Percentiles rank a stretch among this genome's conserved stretches.
phyloP scores from a whole-genome alignment of 2,329 filamentous ascomycete species.

The Clarireedia homoeocarpa region DNA sequence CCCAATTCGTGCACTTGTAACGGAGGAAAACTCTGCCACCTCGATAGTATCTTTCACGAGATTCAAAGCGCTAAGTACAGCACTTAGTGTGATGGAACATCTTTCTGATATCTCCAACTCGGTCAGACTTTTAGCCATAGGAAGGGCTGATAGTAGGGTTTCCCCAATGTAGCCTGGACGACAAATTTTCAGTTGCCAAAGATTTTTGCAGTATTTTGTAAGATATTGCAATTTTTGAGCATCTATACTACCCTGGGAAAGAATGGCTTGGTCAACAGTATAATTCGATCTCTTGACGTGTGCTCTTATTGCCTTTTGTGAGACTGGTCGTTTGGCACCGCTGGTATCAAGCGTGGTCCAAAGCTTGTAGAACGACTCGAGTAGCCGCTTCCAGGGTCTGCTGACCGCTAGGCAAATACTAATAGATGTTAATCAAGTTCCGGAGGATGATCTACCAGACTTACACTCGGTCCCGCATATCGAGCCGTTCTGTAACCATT shows the following conservation, averaged over 20 bases:
- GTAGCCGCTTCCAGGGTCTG: slow-evolving; percentile 25
- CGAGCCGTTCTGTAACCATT: slow-evolving; percentile 26
- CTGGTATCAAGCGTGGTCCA: slow-evolving; percentile 28
- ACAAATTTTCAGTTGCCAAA: slow-evolving; percentile 20
- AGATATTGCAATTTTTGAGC: slow-evolving; percentile 19
- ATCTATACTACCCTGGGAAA: slow-evolving; percentile 18
- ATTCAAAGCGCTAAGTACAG: slow-evolving; percentile 12
- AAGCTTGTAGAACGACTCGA: slow-evolving; percentile 25
- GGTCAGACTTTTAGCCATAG: slow-evolving; percentile 16
- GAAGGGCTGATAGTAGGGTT: slow-evolving; percentile 18
- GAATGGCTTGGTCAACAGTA: slow-evolving; percentile 20
- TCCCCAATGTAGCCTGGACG: slow-evolving; percentile 21
- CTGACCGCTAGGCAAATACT: slow-evolving; percentile 27
- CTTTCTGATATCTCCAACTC: slow-evolving; percentile 13
- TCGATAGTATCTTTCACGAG: slow-evolving; percentile 16
- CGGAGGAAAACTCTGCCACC: slow-evolving; percentile 14
- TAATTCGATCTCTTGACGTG: slow-evolving; percentile 26
- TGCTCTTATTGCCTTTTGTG: slow-evolving; percentile 19
- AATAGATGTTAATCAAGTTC: slow-evolving; percentile 5
- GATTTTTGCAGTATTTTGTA: slow-evolving; percentile 21
- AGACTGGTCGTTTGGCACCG: slow-evolving; percentile 12
- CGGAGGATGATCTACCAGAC: background rate
- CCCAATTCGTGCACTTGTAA: slow-evolving; percentile 3
- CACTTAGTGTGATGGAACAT: slow-evolving; percentile 14
- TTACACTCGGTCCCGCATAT: slow-evolving; percentile 26